These are phyloP conservation scores for Paramecium sonneborni DNA, from an alignment of 73 alveolate species.

Conservation along the genomic window DNA sequence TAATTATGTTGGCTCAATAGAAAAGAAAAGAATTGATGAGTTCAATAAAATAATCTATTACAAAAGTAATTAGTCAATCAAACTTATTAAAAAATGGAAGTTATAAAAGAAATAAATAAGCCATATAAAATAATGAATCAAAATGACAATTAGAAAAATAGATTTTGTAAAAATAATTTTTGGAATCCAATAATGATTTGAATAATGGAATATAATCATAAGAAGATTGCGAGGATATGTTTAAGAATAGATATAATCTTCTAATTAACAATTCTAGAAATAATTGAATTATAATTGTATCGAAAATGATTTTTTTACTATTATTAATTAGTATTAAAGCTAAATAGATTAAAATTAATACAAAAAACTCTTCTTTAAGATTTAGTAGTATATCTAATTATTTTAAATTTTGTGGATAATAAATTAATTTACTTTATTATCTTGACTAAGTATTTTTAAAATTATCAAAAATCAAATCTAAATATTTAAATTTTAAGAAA, in stretches of 20 bases:
- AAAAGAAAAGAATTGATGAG: not conserved
- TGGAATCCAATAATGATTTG: not conserved
- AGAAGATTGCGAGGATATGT: slow-evolving; percentile 31
- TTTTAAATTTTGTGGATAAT: too few relatives aligned
- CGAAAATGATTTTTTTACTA: not conserved
- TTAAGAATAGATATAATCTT: too few relatives aligned
- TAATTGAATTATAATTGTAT: not conserved
- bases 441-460: too few relatives aligned
- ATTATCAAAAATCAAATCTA: too few relatives aligned
- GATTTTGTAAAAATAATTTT: not conserved
- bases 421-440: too few relatives aligned
- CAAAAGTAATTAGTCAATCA: not conserved
- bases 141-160: not conserved
- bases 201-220: not conserved
- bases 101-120: not conserved
- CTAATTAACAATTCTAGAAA: not conserved
- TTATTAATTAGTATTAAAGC: too few relatives aligned
- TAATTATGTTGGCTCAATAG: not conserved
- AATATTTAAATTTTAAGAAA: too few relatives aligned
- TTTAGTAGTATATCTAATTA: too few relatives aligned
- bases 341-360: too few relatives aligned
- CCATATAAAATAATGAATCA: not conserved
- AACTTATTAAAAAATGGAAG: not conserved
- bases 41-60: not conserved
- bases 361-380: too few relatives aligned